Percentiles rank a stretch among this genome's conserved stretches.
Conservation (phyloP, 2,329 filamentous ascomycete species). For the Cercospora zeae-maydis region DNA sequence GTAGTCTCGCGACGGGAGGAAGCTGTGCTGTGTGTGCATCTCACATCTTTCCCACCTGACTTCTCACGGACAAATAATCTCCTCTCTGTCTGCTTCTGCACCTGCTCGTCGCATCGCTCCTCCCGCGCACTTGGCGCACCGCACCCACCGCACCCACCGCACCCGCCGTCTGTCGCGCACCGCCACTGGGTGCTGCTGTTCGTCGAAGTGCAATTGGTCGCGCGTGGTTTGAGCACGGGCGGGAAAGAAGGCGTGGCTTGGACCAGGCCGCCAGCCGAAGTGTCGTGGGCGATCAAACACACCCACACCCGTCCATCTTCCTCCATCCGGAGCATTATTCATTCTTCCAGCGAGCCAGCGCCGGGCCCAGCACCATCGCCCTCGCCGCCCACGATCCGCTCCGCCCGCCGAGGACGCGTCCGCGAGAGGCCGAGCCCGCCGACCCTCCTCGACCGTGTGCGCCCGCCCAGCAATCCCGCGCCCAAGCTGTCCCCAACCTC, state of each 20-base stretch:
- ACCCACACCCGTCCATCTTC: background rate
- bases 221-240: background rate
- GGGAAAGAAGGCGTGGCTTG: background rate
- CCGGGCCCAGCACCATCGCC: background rate
- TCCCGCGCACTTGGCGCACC: background rate
- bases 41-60: background rate
- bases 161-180: too few species aligned
- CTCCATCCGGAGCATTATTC: background rate
- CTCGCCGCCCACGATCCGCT: background rate
- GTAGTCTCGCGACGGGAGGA: background rate
- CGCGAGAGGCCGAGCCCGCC: background rate
- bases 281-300: background rate
- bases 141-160: background rate
- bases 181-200: too few species aligned
- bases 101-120: background rate
- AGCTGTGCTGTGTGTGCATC: background rate
- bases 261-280: background rate
- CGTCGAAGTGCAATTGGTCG: background rate
- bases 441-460: background rate
- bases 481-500: background rate
- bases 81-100: background rate
- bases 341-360: background rate
- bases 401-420: background rate
- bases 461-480: background rate
- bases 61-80: background rate